Evolutionary conservation across 345 rosid genomes (phyloP).

Genomic region (Gossypioides kirkii): DNA sequence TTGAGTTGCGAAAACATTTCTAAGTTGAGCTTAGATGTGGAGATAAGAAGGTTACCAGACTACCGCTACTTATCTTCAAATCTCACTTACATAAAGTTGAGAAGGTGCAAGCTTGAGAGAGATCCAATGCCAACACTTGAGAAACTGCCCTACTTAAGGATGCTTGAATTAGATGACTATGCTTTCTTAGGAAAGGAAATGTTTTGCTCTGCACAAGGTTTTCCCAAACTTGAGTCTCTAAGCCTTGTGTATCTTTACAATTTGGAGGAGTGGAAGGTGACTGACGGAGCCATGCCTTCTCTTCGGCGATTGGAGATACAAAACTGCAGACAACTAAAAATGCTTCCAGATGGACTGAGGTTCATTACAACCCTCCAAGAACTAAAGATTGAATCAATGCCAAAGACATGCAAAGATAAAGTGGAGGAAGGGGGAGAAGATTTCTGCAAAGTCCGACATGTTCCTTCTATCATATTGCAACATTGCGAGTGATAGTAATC

Average conservation of each 20-base stretch:
- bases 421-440: too few species aligned
- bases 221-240: constrained; percentile 15
- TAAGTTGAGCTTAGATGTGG: background rate
- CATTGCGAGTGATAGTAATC: too few species aligned
- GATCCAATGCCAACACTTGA: constrained; percentile 11
- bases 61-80: background rate
- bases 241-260: background rate
- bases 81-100: background rate
- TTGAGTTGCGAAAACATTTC: background rate
- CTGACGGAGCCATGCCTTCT: background rate
- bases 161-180: fast-evolving
- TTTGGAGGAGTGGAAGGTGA: constrained; percentile 21
- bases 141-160: background rate
- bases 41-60: background rate
- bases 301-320: constrained; percentile 12
- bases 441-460: too few species aligned
- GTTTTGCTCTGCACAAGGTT: constrained; percentile 20
- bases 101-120: background rate
- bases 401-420: too few species aligned
- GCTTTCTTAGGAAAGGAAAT: background rate
- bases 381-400: too few species aligned
- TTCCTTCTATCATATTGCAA: too few species aligned
- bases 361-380: too few species aligned
- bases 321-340: constrained; percentile 17
- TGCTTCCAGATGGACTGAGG: constrained; percentile 21